Evolutionary conservation across 2,329 filamentous ascomycete species (phyloP).

Genomic region (Cladosporium velox): DNA sequence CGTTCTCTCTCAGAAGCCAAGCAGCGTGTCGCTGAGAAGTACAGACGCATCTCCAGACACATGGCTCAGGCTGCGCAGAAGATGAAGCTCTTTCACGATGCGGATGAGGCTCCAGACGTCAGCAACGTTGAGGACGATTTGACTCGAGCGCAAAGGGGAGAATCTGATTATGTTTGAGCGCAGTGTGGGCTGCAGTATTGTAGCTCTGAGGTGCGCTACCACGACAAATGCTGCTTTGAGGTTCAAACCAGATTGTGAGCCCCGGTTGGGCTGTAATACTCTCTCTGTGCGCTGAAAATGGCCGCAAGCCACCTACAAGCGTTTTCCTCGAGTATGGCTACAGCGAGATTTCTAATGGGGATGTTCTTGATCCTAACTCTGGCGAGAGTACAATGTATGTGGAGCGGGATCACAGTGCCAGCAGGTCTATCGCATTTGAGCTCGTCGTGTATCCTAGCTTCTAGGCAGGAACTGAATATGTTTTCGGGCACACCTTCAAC

Average conservation of each 20-base stretch:
- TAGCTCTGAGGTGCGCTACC: too few relatives aligned
- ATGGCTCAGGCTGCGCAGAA: not conserved
- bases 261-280: too few relatives aligned
- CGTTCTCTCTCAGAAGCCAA: not conserved
- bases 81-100: not conserved
- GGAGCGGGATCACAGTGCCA: not conserved
- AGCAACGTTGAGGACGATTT: not conserved
- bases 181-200: too few relatives aligned
- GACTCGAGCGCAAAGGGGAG: not conserved
- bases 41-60: not conserved
- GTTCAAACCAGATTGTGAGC: too few relatives aligned
- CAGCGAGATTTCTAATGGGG: too few relatives aligned
- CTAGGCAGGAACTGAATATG: not conserved
- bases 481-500: not conserved
- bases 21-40: not conserved
- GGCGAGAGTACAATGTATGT: not conserved
- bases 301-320: too few relatives aligned
- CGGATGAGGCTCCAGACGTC: not conserved
- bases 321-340: too few relatives aligned
- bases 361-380: not conserved
- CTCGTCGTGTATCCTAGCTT: not conserved
- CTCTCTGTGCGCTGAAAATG: too few relatives aligned
- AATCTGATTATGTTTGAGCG: not conserved
- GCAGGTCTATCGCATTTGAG: not conserved
- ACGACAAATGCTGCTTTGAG: too few relatives aligned